Base-by-base conservation (phyloP, 2,329 filamentous ascomycete genomes). In the Biscogniauxia mediterranea region DNA sequence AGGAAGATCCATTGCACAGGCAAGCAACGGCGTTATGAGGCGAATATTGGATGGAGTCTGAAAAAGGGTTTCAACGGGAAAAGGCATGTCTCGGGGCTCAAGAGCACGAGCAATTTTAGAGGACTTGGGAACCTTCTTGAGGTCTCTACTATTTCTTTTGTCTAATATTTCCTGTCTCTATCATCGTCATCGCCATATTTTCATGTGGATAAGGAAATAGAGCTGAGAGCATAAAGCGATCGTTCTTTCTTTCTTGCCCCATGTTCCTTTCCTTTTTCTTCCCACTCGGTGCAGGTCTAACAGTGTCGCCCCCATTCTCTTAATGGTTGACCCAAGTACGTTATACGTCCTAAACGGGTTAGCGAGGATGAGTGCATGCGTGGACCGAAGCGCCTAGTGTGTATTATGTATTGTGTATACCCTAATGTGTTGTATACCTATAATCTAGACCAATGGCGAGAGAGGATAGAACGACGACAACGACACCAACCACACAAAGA, bases 11-110 rank as follows among this genome's bases (percentile, higher is more conserved):
- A 46, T 46, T 46, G 17, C 38, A 46, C 38, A 46, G 38, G 11
- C 51, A 52, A 52, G 51, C 51, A 52, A 52, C 51, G 51, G 51
- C 51, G 51, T 52, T 52, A 52, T 21, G 51, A 26, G 51, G 51
- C 20, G 20, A 26, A 52, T 17, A 2, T 46, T 46, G 38, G 51
- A 52, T 52, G 51, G 23, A 21, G 23, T 52, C 15, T 26, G 23
- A 52, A 26, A 52, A 51, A 52, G 5, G 23, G 23, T 8, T 21
- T 21, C 19, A 11, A 21, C 9, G 19, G 51, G 51, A 52, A 51
- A 52, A 13, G 20, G 51, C 20, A 46, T 46, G 38, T n/a, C 38
- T 46, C 38, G 38, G 13, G 17, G 38, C 38, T 46, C 17, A n/a
- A 17, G 38, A 46, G 38, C 38, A 46, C 38, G 38, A 46, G 38